Percentiles rank a stretch among this genome's conserved stretches.
These are phyloP conservation scores for Aureobasidium subglaciale DNA, from an alignment of 2,329 filamentous ascomycete species.

Conservation along the genomic window DNA sequence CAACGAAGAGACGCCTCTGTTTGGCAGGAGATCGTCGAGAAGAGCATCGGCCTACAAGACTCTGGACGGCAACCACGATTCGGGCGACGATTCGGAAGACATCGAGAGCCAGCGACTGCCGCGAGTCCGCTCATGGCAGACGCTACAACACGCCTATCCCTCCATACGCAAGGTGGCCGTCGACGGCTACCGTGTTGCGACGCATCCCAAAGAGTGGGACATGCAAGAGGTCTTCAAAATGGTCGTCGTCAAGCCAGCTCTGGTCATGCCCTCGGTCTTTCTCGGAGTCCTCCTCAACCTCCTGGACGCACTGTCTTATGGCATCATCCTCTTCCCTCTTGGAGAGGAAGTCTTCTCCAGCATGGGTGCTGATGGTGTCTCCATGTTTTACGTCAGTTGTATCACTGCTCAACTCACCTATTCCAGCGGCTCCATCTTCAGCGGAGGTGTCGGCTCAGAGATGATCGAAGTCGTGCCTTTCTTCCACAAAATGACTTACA, in stretches of 20 bases:
- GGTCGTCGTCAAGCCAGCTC: slow-evolving; percentile 58
- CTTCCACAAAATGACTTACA: slow-evolving; percentile 96
- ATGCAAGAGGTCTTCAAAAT: slow-evolving; percentile 56
- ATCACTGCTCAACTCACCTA: slow-evolving; percentile 90
- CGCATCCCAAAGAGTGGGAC: slow-evolving; percentile 67
- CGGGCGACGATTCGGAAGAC: slow-evolving; percentile 15
- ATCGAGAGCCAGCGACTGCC: slow-evolving; percentile 21
- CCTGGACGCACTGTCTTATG: slow-evolving; percentile 89
- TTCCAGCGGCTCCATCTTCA: slow-evolving; percentile 82
- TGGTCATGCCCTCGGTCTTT: slow-evolving; percentile 75
- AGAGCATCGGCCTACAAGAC: slow-evolving; percentile 12
- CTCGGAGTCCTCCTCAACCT: slow-evolving; percentile 87
- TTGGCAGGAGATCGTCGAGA: slow-evolving; percentile 19
- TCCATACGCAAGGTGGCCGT: slow-evolving; percentile 17
- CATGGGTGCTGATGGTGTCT: slow-evolving; percentile 87
- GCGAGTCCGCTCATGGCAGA: slow-evolving; percentile 24
- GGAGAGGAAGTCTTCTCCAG: slow-evolving; percentile 78
- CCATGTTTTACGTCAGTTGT: slow-evolving; percentile 97
- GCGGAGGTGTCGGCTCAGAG: slow-evolving; percentile 86
- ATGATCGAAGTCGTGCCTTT: slow-evolving; percentile 98
- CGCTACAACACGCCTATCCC: slow-evolving; percentile 25
- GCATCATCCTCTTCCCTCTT: slow-evolving; percentile 77
- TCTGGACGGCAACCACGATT: slow-evolving; percentile 1
- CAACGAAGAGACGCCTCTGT: slow-evolving; percentile 30
- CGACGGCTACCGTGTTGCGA: slow-evolving; percentile 28